These are phyloP conservation scores for Cladosporium sphaerospermum DNA, from an alignment of 2,329 filamentous ascomycete genomes.

Conservation along the genomic window DNA sequence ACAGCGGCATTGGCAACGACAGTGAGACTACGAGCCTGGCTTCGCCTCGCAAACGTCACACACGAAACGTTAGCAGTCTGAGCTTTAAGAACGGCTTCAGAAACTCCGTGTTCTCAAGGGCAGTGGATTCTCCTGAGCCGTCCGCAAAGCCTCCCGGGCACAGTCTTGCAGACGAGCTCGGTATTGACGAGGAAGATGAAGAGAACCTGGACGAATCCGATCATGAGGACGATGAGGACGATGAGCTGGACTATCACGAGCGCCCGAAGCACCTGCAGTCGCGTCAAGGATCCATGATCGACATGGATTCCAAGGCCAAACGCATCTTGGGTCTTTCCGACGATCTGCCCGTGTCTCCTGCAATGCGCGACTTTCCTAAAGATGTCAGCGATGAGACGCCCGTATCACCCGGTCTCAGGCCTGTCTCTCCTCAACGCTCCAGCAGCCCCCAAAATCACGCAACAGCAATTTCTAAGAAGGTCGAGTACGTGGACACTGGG, in stretches of 20 bases:
- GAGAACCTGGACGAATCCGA: constrained; percentile 45
- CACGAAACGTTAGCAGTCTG: constrained; percentile 30
- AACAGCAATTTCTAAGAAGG: constrained; percentile 18
- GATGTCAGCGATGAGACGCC: not conserved
- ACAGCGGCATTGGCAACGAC: constrained; percentile 49
- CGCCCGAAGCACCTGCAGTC: constrained; percentile 34
- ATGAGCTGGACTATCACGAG: constrained; percentile 47
- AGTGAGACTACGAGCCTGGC: constrained; percentile 48
- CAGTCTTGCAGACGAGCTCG: constrained; percentile 85
- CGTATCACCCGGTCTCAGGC: not conserved
- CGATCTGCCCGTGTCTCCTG: constrained; percentile 3
- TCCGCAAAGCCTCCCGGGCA: constrained; percentile 57
- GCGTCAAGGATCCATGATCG: constrained; percentile 31
- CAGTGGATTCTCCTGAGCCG: constrained; percentile 33
- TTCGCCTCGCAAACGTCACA: constrained; percentile 15
- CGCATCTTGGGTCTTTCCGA: constrained; percentile 35
- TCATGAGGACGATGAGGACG: constrained; percentile 58
- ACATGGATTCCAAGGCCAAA: constrained; percentile 41
- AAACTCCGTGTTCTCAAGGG: constrained; percentile 1
- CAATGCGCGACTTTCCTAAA: constrained; percentile 2
- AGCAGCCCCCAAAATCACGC: not conserved
- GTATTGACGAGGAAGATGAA: constrained; percentile 73
- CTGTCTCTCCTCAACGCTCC: not conserved
- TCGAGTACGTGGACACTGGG: constrained; percentile 65
- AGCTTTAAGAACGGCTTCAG: constrained; percentile 17